Percentiles rank a stretch among this genome's conserved stretches.
These are phyloP conservation scores for Lentithecium fluviatile DNA, from an alignment of 495 filamentous ascomycete species.

Conservation along the genomic window DNA sequence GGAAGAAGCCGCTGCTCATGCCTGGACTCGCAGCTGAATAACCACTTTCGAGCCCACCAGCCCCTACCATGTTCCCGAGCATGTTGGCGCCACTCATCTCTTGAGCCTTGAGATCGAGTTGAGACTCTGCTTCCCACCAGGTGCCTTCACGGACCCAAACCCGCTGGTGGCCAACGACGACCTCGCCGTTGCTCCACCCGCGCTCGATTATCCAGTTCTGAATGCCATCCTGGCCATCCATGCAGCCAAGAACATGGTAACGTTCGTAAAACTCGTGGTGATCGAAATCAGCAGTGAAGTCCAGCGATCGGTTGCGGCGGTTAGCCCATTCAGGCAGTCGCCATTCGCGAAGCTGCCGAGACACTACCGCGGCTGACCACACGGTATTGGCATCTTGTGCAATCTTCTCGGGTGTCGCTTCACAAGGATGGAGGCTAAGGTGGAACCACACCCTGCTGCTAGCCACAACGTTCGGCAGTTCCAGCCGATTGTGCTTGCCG, in stretches of 20 bases:
- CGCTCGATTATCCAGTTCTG: conserved; percentile 94
- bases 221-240: conserved; percentile 87
- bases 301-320: conserved; percentile 83
- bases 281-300: conserved; percentile 97
- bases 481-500: conserved; percentile 71
- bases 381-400: conserved; percentile 61
- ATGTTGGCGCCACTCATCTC: conserved; percentile 50
- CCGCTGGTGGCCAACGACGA: conserved; percentile 81
- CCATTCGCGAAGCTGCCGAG: conserved; percentile 89
- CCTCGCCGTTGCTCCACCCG: conserved; percentile 97
- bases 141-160: conserved; percentile 93
- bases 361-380: conserved; percentile 91
- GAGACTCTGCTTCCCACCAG: conserved; percentile 98
- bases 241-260: conserved; percentile 80
- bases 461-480: conserved; percentile 64
- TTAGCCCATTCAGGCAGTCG: conserved; percentile 95
- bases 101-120: conserved; percentile 80
- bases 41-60: conserved; percentile 56
- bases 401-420: conserved; percentile 72
- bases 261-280: conserved; percentile 83
- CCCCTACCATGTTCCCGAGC: conserved; percentile 49
- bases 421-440: conserved; percentile 84
- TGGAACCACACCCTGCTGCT: conserved; percentile 96
- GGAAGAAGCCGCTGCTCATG: conserved; percentile 67
- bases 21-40: conserved; percentile 56